phyloP scores from a whole-genome alignment of 306 rosid genomes.

The Calophaca sinica region DNA sequence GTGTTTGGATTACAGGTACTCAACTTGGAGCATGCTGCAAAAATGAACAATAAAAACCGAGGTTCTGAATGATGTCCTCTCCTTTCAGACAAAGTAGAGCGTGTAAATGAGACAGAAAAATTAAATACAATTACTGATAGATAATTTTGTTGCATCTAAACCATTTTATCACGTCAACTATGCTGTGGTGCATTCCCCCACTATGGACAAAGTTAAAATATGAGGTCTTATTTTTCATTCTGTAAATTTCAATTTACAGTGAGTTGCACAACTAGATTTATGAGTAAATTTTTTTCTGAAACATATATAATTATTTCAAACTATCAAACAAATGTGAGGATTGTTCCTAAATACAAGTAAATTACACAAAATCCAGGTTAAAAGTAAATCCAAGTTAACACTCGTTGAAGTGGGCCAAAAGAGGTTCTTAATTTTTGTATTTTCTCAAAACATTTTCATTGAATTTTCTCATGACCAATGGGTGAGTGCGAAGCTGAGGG shows the following conservation, averaged over 20 bases:
- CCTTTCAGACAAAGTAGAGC: slow-evolving; percentile 28
- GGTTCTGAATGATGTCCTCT: slow-evolving; percentile 23
- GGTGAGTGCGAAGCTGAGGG: slow-evolving; percentile 3
- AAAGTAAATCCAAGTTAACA: neutral
- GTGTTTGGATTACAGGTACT: slow-evolving; percentile 79
- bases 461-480: neutral
- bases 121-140: slow-evolving; percentile 5
- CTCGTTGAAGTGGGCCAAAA: neutral
- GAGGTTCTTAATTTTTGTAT: neutral
- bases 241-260: slow-evolving; percentile 11
- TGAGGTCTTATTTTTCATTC: slow-evolving; percentile 7
- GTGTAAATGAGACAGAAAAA: slow-evolving; percentile 7
- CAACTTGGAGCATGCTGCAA: slow-evolving; percentile 84
- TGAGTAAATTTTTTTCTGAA: neutral
- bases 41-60: slow-evolving; percentile 48
- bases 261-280: slow-evolving; percentile 4
- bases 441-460: slow-evolving; percentile 12
- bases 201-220: slow-evolving; percentile 17
- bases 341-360: slow-evolving; percentile 14
- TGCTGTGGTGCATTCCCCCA: neutral
- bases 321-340: slow-evolving; percentile 12
- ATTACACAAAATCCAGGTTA: neutral
- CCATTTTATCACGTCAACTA: slow-evolving; percentile 2
- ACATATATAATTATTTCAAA: slow-evolving; percentile 8
- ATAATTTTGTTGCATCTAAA: slow-evolving; percentile 1